phyloP scores from a whole-genome alignment of 2,329 filamentous ascomycete genomes.

The Atkinsonella hypoxylon region DNA sequence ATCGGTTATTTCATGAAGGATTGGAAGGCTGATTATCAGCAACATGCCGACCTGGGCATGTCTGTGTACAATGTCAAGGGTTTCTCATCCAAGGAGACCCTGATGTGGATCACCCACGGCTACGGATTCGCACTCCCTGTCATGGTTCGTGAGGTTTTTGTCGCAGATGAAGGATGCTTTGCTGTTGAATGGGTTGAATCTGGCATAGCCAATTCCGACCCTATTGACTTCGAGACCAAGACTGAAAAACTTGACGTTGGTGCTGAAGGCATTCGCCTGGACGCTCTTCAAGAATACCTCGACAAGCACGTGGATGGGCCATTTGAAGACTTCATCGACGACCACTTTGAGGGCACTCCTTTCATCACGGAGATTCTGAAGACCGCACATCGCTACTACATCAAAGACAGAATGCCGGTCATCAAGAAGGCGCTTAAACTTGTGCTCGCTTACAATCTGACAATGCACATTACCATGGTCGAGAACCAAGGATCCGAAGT shows the following conservation, averaged over 20 bases:
- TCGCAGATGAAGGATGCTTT: constrained; percentile 86
- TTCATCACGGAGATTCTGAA: constrained; percentile 95
- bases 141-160: constrained; percentile 85
- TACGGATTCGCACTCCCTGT: constrained; percentile 90
- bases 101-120: constrained; percentile 90
- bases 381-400: constrained; percentile 88
- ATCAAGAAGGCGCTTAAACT: constrained; percentile 94
- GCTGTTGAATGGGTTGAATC: constrained; percentile 89
- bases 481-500: constrained; percentile 79
- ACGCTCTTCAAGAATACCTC: constrained; percentile 79
- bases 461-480: constrained; percentile 86
- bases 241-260: constrained; percentile 85
- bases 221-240: constrained; percentile 71
- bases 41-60: constrained; percentile 75
- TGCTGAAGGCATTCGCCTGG: constrained; percentile 71
- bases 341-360: constrained; percentile 90
- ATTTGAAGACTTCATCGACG: constrained; percentile 88
- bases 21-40: constrained; percentile 94
- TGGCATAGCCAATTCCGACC: constrained; percentile 52
- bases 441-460: constrained; percentile 90
- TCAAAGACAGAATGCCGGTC: constrained; percentile 75
- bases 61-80: constrained; percentile 94
- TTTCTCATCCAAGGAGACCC: constrained; percentile 50
- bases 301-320: constrained; percentile 88
- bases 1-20: constrained; percentile 99